Evolutionary conservation across 176 grass and related monocot species (phyloP), one percentile per base, ranked within the genome.

Genomic region (Lolium perenne): DNA sequence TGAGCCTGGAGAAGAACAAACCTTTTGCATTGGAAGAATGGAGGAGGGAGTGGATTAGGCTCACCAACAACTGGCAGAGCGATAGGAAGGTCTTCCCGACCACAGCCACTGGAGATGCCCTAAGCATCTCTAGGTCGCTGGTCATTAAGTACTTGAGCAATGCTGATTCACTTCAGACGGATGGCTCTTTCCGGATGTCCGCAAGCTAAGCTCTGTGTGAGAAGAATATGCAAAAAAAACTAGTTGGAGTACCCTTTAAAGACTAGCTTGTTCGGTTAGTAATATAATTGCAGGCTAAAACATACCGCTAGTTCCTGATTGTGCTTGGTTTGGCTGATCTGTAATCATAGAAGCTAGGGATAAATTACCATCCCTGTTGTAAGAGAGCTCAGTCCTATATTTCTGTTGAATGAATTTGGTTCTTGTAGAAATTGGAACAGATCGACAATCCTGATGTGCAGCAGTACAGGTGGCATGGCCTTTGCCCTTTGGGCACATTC

Each of bases 51-150:
- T 97, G 92, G 92, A 89, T 97, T 59, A 54, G n/a, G 32, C 95
- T 97, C 35, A 94, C 92, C 48, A 97, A 97, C 47, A 87, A 82
- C 50, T 94, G 95, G 95, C 95, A 97, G 66, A 91, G 76, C 56
- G 89, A 88, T 60, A 75, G 74, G 89, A 89, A 91, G 64, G 20
- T 87, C 17, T 94, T 91, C 58, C 3, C 83, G 25, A 78, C 85
- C 29, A 83, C 85, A 56, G 66, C 95, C 74, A 85, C 83, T 5
- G 95, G 95, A 71, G 67, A 94, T 55, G 15, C 88, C 77, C 70
- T 91, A 7, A 89, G 91, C 38, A 92, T 94, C 78, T 92, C 95
- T 10, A 23, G 78, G 21, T 77, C 73, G 17, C 80, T 97, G 11
- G 89, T 81, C 48, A 38, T 73, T 1, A 97, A 92, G 67, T 94